Conservation (phyloP, 371 early-diverging fungal species). For the Dentiscutata heterogama region DNA sequence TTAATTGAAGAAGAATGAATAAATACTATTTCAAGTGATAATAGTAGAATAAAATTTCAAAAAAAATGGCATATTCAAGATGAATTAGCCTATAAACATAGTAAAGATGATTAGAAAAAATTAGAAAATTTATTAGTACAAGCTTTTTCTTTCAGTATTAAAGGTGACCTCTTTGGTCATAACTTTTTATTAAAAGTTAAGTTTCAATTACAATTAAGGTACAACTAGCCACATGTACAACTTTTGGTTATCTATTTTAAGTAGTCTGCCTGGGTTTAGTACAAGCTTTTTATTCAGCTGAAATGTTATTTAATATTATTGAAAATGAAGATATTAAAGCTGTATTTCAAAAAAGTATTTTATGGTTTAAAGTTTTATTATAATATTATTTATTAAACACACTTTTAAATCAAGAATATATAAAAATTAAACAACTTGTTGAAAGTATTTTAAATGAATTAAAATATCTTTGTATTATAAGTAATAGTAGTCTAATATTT, state of each 20-base stretch:
- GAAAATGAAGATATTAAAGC: neutral
- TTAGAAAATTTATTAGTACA: too few relatives aligned
- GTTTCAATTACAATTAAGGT: too few relatives aligned
- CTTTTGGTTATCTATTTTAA: too few relatives aligned
- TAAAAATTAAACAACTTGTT: neutral
- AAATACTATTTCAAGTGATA: neutral
- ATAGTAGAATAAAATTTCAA: too few relatives aligned
- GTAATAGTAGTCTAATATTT: neutral
- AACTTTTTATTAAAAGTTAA: too few relatives aligned
- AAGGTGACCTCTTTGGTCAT: too few relatives aligned
- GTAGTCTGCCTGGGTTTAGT: too few relatives aligned
- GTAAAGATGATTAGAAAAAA: neutral
- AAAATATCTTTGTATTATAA: neutral
- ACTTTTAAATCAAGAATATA: neutral
- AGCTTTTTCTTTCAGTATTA: too few relatives aligned
- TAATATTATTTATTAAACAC: neutral
- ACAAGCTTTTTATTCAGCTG: too few relatives aligned
- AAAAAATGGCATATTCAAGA: neutral
- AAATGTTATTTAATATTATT: neutral
- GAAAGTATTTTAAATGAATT: neutral
- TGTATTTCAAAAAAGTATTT: neutral
- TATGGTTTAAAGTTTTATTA: neutral
- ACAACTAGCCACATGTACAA: too few relatives aligned
- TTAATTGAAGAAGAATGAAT: neutral
- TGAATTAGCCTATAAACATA: neutral